Conservation (phyloP, 352 stramenopile species). For the Phytophthora citrophthora region DNA sequence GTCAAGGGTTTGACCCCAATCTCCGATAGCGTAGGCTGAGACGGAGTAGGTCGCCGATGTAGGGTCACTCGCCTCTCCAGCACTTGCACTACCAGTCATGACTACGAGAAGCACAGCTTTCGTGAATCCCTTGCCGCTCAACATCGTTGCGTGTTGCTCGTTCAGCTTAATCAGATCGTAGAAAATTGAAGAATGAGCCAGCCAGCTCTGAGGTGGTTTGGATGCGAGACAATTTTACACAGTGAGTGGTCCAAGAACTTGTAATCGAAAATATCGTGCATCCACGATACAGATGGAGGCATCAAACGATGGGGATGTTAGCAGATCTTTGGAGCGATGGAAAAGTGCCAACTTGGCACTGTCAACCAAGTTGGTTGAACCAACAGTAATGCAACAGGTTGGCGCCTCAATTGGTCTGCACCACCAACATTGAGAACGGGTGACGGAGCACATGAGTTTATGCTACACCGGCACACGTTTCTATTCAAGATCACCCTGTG, state of each 20-base stretch:
- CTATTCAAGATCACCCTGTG: too few relatives aligned
- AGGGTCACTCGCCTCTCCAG: neutral
- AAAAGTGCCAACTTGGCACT: neutral
- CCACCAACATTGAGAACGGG: neutral
- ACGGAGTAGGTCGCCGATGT: constrained; percentile 5
- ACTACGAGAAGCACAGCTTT: constrained; percentile 5
- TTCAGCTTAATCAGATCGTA: neutral
- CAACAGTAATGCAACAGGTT: too few relatives aligned
- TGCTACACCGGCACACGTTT: too few relatives aligned
- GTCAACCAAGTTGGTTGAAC: neutral
- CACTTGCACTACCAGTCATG: neutral
- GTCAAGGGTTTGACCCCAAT: constrained; percentile 45
- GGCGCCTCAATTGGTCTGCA: neutral
- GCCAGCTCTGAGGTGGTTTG: neutral
- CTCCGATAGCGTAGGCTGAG: constrained; percentile 35
- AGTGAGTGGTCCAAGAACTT: neutral
- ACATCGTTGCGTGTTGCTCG: neutral
- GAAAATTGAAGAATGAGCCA: constrained; percentile 11
- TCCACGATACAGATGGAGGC: neutral
- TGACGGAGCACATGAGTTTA: too few relatives aligned
- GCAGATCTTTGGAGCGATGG: neutral
- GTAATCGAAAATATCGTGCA: neutral
- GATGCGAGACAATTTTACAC: neutral
- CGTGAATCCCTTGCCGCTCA: constrained; percentile 2
- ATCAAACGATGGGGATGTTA: neutral